These are phyloP conservation scores for Xylaria sp. DNA, from an alignment of 495 filamentous ascomycete species.

Conservation along the genomic window DNA sequence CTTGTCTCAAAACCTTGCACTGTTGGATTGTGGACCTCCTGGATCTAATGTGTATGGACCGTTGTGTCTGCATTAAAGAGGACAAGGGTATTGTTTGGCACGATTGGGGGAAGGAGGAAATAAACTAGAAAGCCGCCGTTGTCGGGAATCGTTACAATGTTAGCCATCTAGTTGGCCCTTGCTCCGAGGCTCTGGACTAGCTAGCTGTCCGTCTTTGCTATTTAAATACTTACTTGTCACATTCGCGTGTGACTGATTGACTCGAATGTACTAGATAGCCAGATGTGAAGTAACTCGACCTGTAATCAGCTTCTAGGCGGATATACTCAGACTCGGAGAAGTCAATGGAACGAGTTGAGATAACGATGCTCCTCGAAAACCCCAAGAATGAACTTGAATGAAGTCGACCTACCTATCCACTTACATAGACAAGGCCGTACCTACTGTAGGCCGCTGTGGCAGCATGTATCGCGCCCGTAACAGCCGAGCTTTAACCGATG, in stretches of 20 bases:
- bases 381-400: no score
- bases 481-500: slow-evolving; percentile 13
- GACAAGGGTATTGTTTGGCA: not conserved
- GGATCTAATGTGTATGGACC: not conserved
- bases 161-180: not conserved
- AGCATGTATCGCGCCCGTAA: no score
- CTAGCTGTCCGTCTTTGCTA: not conserved
- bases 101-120: not conserved
- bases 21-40: not conserved
- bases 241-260: not conserved
- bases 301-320: not conserved
- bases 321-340: not conserved
- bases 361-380: not conserved
- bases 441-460: no score
- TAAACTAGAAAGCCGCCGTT: not conserved
- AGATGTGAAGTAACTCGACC: not conserved
- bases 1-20: not conserved
- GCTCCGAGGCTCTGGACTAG: no score
- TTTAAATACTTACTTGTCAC: not conserved
- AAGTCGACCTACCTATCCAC: no score
- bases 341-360: not conserved
- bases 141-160: not conserved
- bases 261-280: not conserved
- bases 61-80: not conserved
- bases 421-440: no score